A percentile compares a stretch with the other conserved stretches of the same genome.
These are phyloP conservation scores for Aspergillus cejpii DNA, from an alignment of 2,329 filamentous ascomycete genomes.

Conservation along the genomic window DNA sequence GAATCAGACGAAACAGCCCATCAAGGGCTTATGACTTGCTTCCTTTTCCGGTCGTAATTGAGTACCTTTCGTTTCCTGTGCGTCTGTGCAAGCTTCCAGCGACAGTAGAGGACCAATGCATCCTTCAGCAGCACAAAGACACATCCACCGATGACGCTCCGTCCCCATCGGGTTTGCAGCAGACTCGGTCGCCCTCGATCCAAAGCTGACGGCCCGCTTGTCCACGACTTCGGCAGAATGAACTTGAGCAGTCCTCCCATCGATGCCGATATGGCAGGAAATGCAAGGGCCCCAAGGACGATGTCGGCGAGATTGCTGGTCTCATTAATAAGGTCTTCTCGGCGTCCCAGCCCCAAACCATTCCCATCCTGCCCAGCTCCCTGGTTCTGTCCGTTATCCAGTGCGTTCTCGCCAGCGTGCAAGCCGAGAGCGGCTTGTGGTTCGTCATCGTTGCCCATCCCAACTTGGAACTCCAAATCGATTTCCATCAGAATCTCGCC, in stretches of 20 bases:
- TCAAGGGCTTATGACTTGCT: conserved; percentile 24
- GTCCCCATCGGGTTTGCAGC: conserved; percentile 77
- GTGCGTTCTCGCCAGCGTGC: conserved; percentile 23
- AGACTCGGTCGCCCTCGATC: conserved; percentile 54
- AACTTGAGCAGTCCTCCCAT: conserved; percentile 69
- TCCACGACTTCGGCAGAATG: conserved; percentile 62
- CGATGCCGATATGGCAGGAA: conserved; percentile 71
- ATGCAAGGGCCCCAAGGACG: conserved; percentile 64
- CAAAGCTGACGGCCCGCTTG: conserved; percentile 39
- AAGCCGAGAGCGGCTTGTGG: conserved; percentile 24
- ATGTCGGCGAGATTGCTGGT: conserved; percentile 53
- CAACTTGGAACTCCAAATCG: conserved; percentile 47
- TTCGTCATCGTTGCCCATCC: conserved; percentile 43
- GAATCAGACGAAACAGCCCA: conserved; percentile 5
- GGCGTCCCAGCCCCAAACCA: conserved; percentile 31
- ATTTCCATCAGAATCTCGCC: conserved; percentile 45
- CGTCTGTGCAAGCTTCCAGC: conserved; percentile 44
- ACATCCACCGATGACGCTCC: conserved; percentile 81
- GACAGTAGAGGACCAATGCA: conserved; percentile 54
- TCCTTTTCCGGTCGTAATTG: conserved; percentile 42
- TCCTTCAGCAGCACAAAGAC: conserved; percentile 80
- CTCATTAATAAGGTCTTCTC: conserved; percentile 48
- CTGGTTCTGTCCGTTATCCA: conserved; percentile 19
- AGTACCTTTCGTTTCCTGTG: conserved; percentile 43
- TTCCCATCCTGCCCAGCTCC: conserved; percentile 19